Conservation (phyloP, 106 monocot species). For the Platanthera guangdongensis region DNA sequence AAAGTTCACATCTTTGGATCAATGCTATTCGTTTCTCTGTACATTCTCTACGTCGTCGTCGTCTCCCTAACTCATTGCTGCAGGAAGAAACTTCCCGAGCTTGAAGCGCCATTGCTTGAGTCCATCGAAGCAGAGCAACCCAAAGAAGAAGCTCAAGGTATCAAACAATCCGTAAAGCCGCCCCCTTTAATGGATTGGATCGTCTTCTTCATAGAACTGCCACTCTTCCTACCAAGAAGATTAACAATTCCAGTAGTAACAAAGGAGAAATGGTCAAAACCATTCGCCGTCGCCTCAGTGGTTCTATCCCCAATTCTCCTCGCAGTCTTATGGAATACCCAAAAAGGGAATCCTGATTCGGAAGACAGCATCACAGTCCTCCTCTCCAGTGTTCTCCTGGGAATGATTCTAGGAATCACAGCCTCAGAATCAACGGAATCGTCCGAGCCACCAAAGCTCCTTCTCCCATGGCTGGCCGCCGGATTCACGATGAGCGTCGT, state of each 20-base stretch:
- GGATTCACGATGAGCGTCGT: slow-evolving; percentile 49
- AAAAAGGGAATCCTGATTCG: not conserved
- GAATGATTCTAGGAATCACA: slow-evolving; percentile 16
- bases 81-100: slow-evolving; percentile 13
- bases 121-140: slow-evolving; percentile 7
- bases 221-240: slow-evolving; percentile 38
- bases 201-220: slow-evolving; percentile 24
- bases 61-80: slow-evolving; percentile 41
- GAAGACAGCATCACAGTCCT: slow-evolving; percentile 14
- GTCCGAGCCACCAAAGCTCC: slow-evolving; percentile 21
- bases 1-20: slow-evolving; percentile 36
- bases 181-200: not conserved
- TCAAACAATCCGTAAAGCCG: not conserved
- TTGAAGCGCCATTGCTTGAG: slow-evolving; percentile 24
- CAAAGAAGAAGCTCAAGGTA: not conserved
- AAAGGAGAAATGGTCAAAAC: slow-evolving; percentile 45
- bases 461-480: slow-evolving; percentile 39
- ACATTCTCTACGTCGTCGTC: slow-evolving; percentile 41
- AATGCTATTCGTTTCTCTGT: slow-evolving; percentile 36
- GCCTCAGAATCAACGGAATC: slow-evolving; percentile 20
- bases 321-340: slow-evolving; percentile 30
- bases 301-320: slow-evolving; percentile 27
- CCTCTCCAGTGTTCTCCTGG: slow-evolving; percentile 19
- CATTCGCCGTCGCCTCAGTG: slow-evolving; percentile 29
- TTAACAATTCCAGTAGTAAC: slow-evolving; percentile 39